phyloP scores from a whole-genome alignment of 1,284 basidiomycete species.

The Leccinum solheimii region DNA sequence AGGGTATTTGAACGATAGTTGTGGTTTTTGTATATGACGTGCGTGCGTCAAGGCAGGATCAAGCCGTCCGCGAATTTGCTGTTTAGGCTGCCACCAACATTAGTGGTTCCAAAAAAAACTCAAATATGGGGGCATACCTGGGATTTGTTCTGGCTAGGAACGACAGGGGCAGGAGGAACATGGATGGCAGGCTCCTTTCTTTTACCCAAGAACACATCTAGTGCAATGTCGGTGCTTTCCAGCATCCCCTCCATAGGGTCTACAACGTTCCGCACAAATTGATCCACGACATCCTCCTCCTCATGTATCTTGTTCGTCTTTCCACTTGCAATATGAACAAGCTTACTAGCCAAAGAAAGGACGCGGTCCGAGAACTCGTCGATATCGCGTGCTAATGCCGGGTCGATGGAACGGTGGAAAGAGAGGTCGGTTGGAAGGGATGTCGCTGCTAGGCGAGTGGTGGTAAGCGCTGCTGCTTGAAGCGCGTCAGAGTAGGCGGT shows the following conservation, averaged over 20 bases:
- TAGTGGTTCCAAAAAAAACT: not conserved
- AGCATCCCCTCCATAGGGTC: conserved; percentile 84
- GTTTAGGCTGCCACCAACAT: conserved; percentile 31
- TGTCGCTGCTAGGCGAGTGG: conserved; percentile 56
- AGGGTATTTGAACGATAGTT: conserved; percentile 63
- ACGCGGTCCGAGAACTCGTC: conserved; percentile 64
- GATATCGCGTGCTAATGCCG: conserved; percentile 63
- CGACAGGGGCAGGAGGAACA: conserved; percentile 41
- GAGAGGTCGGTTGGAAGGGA: conserved; percentile 67
- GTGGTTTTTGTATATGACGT: conserved; percentile 74
- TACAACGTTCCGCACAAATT: conserved; percentile 75
- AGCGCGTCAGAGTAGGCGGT: conserved; percentile 48
- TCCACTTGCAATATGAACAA: conserved; percentile 55
- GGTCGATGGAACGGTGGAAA: conserved; percentile 85
- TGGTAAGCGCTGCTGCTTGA: conserved; percentile 58
- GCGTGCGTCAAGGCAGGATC: conserved; percentile 70
- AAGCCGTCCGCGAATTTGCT: conserved; percentile 40
- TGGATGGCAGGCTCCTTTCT: conserved; percentile 65
- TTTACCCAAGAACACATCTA: conserved; percentile 79
- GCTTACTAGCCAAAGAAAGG: conserved; percentile 60
- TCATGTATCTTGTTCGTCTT: conserved; percentile 51
- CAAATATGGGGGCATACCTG: conserved; percentile 18
- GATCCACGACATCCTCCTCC: conserved; percentile 81
- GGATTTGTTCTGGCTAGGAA: conserved; percentile 15
- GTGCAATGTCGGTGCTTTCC: conserved; percentile 80